Evolutionary conservation across 371 early-diverging fungal genomes (phyloP).

Genomic region (Homolaphlyctis polyrhiza): DNA sequence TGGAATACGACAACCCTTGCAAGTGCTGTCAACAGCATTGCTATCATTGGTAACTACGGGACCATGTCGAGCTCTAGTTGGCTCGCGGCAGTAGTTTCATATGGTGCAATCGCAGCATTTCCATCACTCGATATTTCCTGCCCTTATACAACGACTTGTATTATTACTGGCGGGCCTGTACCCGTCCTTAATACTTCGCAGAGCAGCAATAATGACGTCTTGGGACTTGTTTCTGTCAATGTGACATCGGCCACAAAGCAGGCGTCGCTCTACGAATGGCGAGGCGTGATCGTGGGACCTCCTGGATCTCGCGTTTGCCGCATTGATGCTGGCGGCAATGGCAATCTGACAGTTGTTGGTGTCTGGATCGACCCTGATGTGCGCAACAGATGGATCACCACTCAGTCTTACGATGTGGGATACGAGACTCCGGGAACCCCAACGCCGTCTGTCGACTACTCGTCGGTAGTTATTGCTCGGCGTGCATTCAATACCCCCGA

Average conservation of each 20-base stretch:
- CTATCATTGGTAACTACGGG: neutral
- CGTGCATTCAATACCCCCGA: neutral
- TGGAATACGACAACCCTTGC: conserved; percentile 15
- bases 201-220: neutral
- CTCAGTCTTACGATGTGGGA: neutral
- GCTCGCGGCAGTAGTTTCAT: neutral
- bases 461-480: neutral
- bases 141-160: neutral
- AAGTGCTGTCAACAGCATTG: neutral
- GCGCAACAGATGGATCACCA: neutral
- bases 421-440: neutral
- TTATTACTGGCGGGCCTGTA: neutral
- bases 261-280: neutral
- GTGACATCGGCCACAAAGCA: neutral
- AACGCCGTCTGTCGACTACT: neutral
- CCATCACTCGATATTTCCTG: neutral
- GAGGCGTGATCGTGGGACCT: neutral
- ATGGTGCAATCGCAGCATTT: neutral
- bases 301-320: conserved; percentile 2
- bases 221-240: neutral
- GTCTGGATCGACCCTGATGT: neutral
- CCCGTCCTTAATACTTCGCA: neutral
- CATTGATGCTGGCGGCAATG: neutral
- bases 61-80: neutral
- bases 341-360: neutral